phyloP scores from a whole-genome alignment of 129 eudicot species.

The Tagetes erecta region DNA sequence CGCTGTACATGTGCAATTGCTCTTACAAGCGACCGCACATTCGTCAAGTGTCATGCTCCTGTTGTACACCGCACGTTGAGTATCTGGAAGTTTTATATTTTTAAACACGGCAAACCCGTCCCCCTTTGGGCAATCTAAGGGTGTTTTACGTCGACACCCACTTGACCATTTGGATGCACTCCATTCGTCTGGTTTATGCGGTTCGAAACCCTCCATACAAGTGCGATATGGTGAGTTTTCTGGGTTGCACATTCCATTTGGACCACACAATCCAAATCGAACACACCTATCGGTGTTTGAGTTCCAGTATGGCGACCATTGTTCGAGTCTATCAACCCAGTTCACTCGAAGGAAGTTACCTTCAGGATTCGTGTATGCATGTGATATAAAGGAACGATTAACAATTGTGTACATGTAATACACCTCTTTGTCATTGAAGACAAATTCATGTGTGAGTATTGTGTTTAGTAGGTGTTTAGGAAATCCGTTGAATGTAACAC shows the following conservation, averaged over 20 bases:
- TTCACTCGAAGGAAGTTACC: background rate
- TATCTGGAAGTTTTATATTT: constrained; percentile 35
- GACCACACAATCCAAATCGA: constrained; percentile 5
- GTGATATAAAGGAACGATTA: background rate
- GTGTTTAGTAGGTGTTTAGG: constrained; percentile 4
- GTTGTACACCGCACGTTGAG: constrained; percentile 21
- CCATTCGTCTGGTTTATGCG: constrained; percentile 32
- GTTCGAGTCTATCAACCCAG: constrained; percentile 12
- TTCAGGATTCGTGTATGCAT: background rate
- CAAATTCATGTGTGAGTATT: constrained; percentile 7
- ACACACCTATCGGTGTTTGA: constrained; percentile 8
- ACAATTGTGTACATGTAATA: constrained; percentile 1
- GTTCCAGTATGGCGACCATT: constrained; percentile 1
- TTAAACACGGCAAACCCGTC: constrained; percentile 28
- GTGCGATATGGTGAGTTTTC: constrained; percentile 14
- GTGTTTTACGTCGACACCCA: constrained; percentile 24
- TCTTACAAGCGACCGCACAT: constrained; percentile 24
- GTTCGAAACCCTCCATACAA: constrained; percentile 38
- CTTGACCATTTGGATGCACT: constrained; percentile 31
- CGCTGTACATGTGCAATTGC: constrained; percentile 32
- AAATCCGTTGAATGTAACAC: constrained; percentile 30
- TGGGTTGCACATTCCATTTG: constrained; percentile 29
- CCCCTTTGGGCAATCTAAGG: constrained; percentile 20
- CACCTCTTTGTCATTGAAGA: constrained; percentile 28
- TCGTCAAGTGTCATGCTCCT: constrained; percentile 29